Evolutionary conservation across 345 rosid genomes (phyloP), one percentile per base, ranked within the genome.

Genomic region (Nephelium lappaceum): DNA sequence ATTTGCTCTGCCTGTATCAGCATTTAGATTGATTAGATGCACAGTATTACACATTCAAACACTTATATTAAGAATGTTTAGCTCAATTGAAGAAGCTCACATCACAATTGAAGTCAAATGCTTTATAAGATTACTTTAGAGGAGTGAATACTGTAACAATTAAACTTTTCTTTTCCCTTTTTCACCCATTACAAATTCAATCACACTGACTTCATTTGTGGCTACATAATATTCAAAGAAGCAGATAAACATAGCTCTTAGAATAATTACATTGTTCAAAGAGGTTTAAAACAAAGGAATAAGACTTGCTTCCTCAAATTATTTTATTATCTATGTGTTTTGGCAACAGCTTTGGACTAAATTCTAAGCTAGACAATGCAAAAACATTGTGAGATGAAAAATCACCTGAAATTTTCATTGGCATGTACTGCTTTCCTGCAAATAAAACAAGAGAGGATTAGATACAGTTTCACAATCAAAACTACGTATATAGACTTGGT

Each of bases 1-100:
- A 86, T 92, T 95, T 76, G 98, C 99, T 86, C 99, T 86, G n/a
- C 83, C 99, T 95, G 93, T 81, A 83, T 75, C 85, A 79, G 79
- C 71, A 77, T 82, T 80, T 73, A 60, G 64, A 74, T 80, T 64
- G 61, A 64, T 74, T 81, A 78, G 58, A 74, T 42, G 64, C 61
- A 74, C 31, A 39, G 57, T 49, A 2, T 5, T 45, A 45, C 64
- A 49, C 27, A 75, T 24, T 36, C 11, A 55, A 75, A 72, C 24
- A 63, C 8, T 43, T 11, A 0, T 60, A 64, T 39, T 49, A 19
- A 24, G 38, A 74, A 27, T 15, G 7, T 55, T 45, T 45, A 51
- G 38, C 55, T 11, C 19, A 72, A 61, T 42, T 18, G 23, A 1
- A 60, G 67, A 9, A 15, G 16, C 12, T 31, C 64, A 41, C 6